Evolutionary conservation across 805 yeast genomes (phyloP).

Genomic region (Kuraishia ogatae): DNA sequence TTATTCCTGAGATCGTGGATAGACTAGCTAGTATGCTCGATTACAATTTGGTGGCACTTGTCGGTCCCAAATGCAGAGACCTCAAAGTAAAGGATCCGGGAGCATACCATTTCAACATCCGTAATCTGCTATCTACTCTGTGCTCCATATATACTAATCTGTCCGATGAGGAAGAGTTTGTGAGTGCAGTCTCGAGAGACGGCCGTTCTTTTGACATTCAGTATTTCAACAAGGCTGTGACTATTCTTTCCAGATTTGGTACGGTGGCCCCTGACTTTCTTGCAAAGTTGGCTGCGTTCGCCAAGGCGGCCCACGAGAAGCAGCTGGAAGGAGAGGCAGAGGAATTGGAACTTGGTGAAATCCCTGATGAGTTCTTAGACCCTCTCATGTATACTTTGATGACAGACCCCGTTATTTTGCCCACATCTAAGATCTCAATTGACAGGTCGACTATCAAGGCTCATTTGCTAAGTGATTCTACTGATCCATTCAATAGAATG

Average conservation of each 20-base stretch:
- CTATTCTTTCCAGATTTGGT: conserved; percentile 47
- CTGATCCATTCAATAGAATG: conserved; percentile 94
- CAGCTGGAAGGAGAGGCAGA: conserved; percentile 65
- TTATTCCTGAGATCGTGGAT: conserved; percentile 83
- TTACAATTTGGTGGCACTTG: conserved; percentile 84
- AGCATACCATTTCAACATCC: conserved; percentile 77
- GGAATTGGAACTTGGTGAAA: conserved; percentile 82
- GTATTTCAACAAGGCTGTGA: conserved; percentile 63
- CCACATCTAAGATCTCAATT: conserved; percentile 74
- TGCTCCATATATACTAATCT: conserved; percentile 73
- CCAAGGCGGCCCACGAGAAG: conserved; percentile 52
- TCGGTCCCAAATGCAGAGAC: conserved; percentile 89
- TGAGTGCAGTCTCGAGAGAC: conserved; percentile 79
- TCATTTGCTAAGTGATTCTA: conserved; percentile 87
- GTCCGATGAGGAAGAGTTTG: conserved; percentile 53
- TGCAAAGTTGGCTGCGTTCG: conserved; percentile 43
- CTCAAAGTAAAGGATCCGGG: conserved; percentile 81
- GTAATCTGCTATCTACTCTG: conserved; percentile 55
- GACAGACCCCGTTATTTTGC: conserved; percentile 95
- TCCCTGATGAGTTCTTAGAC: conserved; percentile 94
- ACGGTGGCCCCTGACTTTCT: conserved; percentile 48
- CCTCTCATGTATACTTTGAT: conserved; percentile 93
- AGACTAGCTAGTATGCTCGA: conserved; percentile 94
- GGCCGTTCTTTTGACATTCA: conserved; percentile 75
- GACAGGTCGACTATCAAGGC: conserved; percentile 91